These are phyloP conservation scores for Cylindrotheca fusiformis DNA, from an alignment of 108 stramenopile species.

Conservation along the genomic window DNA sequence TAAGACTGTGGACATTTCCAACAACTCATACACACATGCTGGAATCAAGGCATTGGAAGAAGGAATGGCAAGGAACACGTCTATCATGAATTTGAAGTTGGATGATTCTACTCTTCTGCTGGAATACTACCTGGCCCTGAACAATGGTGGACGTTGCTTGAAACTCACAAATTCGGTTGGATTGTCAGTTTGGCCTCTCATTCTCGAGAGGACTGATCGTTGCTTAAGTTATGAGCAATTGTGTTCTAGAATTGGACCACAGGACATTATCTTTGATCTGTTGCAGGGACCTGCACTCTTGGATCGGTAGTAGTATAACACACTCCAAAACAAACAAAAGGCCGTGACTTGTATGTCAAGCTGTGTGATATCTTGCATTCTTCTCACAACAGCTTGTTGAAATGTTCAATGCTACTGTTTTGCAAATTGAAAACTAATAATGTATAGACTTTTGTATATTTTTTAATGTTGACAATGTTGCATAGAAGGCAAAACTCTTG, in stretches of 20 bases:
- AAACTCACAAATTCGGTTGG: not conserved
- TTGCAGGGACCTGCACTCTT: constrained; percentile 14
- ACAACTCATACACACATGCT: constrained; percentile 2
- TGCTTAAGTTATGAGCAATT: not conserved
- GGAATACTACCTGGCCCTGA: constrained; percentile 16
- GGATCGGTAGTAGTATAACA: too few relatives aligned
- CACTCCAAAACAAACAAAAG: too few relatives aligned
- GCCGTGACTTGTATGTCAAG: too few relatives aligned
- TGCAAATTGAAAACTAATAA: too few relatives aligned
- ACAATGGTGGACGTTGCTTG: constrained; percentile 11
- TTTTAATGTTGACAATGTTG: too few relatives aligned
- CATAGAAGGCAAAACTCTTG: too few relatives aligned
- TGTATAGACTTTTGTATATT: too few relatives aligned
- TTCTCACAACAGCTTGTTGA: too few relatives aligned
- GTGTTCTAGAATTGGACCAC: not conserved
- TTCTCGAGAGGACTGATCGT: not conserved
- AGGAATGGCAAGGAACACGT: not conserved
- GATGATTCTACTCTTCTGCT: not conserved
- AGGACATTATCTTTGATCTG: constrained; percentile 19
- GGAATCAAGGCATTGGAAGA: not conserved
- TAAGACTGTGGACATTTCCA: not conserved
- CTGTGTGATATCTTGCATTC: too few relatives aligned
- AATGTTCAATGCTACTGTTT: too few relatives aligned
- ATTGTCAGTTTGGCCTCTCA: constrained; percentile 9
- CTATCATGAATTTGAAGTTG: not conserved